Evolutionary conservation across 441 rosid genomes (phyloP).

Genomic region (Gossypium davidsonii): DNA sequence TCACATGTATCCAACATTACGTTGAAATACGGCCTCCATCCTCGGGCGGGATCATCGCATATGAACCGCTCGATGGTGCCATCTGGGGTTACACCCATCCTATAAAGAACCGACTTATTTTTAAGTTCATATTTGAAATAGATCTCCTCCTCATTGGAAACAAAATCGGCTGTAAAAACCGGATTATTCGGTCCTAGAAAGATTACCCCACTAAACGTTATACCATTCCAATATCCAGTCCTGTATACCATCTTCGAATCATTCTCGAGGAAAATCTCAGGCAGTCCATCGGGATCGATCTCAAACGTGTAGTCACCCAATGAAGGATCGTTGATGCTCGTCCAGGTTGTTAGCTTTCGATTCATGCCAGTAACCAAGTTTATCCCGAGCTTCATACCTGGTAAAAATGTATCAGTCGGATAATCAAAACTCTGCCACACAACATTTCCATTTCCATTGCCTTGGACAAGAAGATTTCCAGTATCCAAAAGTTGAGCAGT

Average conservation of each 20-base stretch:
- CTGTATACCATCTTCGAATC: not conserved
- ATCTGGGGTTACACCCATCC: conserved; percentile 24
- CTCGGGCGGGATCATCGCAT: conserved; percentile 9
- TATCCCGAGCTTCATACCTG: conserved; percentile 10
- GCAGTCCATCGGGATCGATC: conserved; percentile 9
- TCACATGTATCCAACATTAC: conserved; percentile 15
- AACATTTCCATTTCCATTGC: not conserved
- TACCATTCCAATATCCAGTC: conserved; percentile 8
- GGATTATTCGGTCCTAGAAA: not conserved
- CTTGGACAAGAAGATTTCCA: conserved; percentile 22
- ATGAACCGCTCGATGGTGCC: conserved; percentile 27
- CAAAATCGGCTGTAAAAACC: not conserved
- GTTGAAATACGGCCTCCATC: conserved; percentile 24
- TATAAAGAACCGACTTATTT: conserved; percentile 24
- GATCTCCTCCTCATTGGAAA: conserved; percentile 23
- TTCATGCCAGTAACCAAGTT: conserved; percentile 12
- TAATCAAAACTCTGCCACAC: conserved; percentile 1
- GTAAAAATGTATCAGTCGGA: conserved; percentile 24
- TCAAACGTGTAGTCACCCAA: not conserved
- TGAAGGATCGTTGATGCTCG: conserved; percentile 12
- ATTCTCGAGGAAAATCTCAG: not conserved
- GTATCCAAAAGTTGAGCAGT: conserved; percentile 19
- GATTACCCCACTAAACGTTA: not conserved
- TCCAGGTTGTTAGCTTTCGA: conserved; percentile 9
- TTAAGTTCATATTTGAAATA: conserved; percentile 29